These are phyloP conservation scores for Aspergillus costaricaensis DNA, from an alignment of 2,329 filamentous ascomycete genomes.

Conservation along the genomic window DNA sequence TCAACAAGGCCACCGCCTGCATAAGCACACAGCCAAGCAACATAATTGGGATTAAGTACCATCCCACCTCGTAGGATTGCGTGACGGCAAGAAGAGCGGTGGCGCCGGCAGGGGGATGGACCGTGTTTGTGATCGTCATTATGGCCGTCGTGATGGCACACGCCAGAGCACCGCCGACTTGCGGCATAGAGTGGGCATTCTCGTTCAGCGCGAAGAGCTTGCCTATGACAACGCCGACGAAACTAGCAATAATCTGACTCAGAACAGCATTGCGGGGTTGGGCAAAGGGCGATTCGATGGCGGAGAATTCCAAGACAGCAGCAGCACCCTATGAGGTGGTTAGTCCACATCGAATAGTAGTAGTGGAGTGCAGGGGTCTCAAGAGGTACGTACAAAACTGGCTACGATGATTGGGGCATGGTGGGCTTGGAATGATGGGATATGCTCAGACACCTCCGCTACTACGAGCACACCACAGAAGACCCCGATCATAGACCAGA, in stretches of 20 bases:
- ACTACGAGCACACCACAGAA: slow-evolving; percentile 64
- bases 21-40: slow-evolving; percentile 63
- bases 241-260: slow-evolving; percentile 65
- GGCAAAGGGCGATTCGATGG: slow-evolving; percentile 70
- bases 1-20: slow-evolving; percentile 61
- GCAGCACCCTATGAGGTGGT: slow-evolving; percentile 62
- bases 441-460: slow-evolving; percentile 56
- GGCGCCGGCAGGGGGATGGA: slow-evolving; percentile 74
- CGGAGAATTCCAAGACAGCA: slow-evolving; percentile 73
- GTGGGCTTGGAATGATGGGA: slow-evolving; percentile 56
- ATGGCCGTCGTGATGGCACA: slow-evolving; percentile 64
- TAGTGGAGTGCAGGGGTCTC: not conserved
- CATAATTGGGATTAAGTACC: slow-evolving; percentile 67
- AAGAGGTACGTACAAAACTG: slow-evolving; percentile 62
- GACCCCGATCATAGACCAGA: slow-evolving; percentile 67
- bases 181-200: slow-evolving; percentile 56
- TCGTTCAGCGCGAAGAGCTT: slow-evolving; percentile 64
- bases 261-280: slow-evolving; percentile 71
- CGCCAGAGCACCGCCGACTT: slow-evolving; percentile 65
- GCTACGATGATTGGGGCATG: slow-evolving; percentile 65
- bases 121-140: slow-evolving; percentile 71
- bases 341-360: slow-evolving; percentile 6
- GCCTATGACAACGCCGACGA: slow-evolving; percentile 62
- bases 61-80: slow-evolving; percentile 60
- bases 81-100: slow-evolving; percentile 69